Conservation (phyloP, 192 early-diverging fungal genomes). For the Obelidium mucronatum region DNA sequence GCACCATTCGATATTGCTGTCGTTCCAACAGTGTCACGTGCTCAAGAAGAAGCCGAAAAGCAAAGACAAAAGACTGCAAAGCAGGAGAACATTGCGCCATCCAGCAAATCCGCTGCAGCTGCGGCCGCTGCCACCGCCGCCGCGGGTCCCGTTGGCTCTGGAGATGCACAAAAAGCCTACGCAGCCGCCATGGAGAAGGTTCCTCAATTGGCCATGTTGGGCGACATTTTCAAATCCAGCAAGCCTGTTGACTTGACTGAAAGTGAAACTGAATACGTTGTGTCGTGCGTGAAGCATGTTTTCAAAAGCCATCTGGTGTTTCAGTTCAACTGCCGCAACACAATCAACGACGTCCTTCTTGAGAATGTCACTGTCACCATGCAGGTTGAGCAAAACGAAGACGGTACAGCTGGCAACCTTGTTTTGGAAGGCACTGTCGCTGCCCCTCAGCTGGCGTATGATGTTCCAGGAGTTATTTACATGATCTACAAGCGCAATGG, state of each 20-base stretch:
- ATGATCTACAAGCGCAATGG: conserved; percentile 74
- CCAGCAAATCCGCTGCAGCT: conserved; percentile 15
- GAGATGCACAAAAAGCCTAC: conserved; percentile 76
- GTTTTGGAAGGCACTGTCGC: conserved; percentile 78
- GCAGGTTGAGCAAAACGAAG: conserved; percentile 72
- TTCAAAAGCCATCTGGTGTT: conserved; percentile 90
- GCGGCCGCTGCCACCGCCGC: conserved; percentile 23
- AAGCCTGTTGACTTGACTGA: conserved; percentile 87
- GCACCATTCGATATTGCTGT: conserved; percentile 78
- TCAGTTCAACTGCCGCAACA: conserved; percentile 96
- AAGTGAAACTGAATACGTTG: conserved; percentile 94
- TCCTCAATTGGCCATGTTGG: conserved; percentile 84
- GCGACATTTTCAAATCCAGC: conserved; percentile 87
- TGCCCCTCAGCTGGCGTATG: conserved; percentile 76
- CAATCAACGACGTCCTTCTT: conserved; percentile 89
- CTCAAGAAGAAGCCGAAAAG: conserved; percentile 84
- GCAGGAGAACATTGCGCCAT: conserved; percentile 41
- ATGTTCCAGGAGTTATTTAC: conserved; percentile 80
- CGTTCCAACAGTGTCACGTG: conserved; percentile 84
- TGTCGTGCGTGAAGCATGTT: conserved; percentile 91
- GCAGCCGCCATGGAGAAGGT: conserved; percentile 80
- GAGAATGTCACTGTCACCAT: conserved; percentile 91
- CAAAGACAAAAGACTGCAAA: conserved; percentile 56
- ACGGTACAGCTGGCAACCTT: conserved; percentile 58
- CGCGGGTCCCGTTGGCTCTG: background rate